Conservation (phyloP, 2,329 filamentous ascomycete species). For the Pyricularia sp. region DNA sequence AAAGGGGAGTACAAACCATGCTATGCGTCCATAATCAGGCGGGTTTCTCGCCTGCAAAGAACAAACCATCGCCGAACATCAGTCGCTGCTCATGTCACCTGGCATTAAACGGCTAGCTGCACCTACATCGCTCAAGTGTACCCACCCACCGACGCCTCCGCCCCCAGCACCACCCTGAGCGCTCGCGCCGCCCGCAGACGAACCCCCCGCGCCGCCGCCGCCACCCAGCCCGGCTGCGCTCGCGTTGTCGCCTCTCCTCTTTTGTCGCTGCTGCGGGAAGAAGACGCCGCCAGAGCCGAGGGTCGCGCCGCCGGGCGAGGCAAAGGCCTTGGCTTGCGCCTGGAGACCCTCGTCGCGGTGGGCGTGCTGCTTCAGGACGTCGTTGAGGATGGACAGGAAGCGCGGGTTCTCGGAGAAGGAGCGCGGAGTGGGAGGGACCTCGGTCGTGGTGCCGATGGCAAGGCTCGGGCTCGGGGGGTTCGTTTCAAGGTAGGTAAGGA, state of each 20-base stretch:
- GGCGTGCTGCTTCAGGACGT: conserved; percentile 21
- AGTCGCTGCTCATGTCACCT: neutral
- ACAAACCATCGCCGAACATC: neutral
- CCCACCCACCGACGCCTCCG: conserved; percentile 49
- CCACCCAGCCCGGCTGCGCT: conserved; percentile 18
- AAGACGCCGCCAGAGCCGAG: conserved; percentile 43
- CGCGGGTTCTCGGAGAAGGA: conserved; percentile 49
- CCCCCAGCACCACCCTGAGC: conserved; percentile 52
- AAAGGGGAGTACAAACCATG: conserved; percentile 28
- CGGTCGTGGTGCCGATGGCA: conserved; percentile 49
- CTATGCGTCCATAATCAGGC: conserved; percentile 58
- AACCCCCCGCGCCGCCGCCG: conserved; percentile 30
- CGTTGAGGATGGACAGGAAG: conserved; percentile 35
- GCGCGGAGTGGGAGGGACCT: conserved; percentile 50
- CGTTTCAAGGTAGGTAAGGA: conserved; percentile 51
- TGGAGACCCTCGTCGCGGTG: conserved; percentile 17
- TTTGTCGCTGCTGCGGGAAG: conserved; percentile 30
- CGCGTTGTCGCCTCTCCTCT: conserved; percentile 15
- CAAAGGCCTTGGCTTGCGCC: conserved; percentile 48
- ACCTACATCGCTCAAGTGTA: conserved; percentile 51
- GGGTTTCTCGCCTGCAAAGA: conserved; percentile 43
- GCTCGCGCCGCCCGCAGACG: conserved; percentile 45
- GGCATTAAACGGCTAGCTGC: neutral
- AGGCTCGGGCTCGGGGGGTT: conserved; percentile 42
- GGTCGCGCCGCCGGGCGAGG: conserved; percentile 44